Percentiles rank a stretch among this genome's conserved stretches.
Conservation (phyloP, 2,329 filamentous ascomycete genomes). For the Polychaeton citri region DNA sequence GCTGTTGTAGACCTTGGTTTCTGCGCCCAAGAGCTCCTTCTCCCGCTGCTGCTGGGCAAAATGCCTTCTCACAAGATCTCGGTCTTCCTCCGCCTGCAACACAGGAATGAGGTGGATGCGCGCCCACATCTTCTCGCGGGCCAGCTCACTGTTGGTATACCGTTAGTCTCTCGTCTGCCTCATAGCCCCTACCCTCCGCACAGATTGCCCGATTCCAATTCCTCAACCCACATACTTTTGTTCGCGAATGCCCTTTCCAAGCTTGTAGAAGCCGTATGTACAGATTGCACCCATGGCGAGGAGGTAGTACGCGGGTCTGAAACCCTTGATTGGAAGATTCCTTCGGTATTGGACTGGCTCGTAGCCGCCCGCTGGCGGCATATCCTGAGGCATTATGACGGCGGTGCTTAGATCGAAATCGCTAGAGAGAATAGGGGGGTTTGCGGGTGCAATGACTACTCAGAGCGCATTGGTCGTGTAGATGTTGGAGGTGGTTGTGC, state of each 20-base stretch:
- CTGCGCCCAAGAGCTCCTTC: constrained; percentile 75
- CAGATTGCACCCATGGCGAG: constrained; percentile 64
- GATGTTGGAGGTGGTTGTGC: constrained; percentile 2
- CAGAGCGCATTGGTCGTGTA: not conserved
- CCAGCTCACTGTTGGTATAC: constrained; percentile 60
- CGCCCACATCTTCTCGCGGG: constrained; percentile 95
- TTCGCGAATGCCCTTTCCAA: constrained; percentile 72
- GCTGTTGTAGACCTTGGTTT: constrained; percentile 74
- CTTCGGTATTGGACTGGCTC: constrained; percentile 95
- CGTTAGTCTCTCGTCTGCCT: not conserved
- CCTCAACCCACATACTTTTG: constrained; percentile 61
- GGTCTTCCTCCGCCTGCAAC: constrained; percentile 91
- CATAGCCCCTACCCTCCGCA: not conserved
- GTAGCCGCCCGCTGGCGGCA: constrained; percentile 92
- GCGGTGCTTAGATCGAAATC: constrained; percentile 4
- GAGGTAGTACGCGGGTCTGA: constrained; percentile 70
- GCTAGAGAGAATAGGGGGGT: constrained; percentile 1
- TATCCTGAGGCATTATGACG: constrained; percentile 82
- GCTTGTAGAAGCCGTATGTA: constrained; percentile 81
- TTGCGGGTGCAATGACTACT: constrained; percentile 3
- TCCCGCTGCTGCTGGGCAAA: constrained; percentile 79
- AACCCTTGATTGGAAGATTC: constrained; percentile 83
- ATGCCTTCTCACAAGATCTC: constrained; percentile 79
- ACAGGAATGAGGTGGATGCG: constrained; percentile 89
- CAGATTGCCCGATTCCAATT: constrained; percentile 1